Conservation (phyloP, 805 yeast species). For the Millerozyma miso region DNA sequence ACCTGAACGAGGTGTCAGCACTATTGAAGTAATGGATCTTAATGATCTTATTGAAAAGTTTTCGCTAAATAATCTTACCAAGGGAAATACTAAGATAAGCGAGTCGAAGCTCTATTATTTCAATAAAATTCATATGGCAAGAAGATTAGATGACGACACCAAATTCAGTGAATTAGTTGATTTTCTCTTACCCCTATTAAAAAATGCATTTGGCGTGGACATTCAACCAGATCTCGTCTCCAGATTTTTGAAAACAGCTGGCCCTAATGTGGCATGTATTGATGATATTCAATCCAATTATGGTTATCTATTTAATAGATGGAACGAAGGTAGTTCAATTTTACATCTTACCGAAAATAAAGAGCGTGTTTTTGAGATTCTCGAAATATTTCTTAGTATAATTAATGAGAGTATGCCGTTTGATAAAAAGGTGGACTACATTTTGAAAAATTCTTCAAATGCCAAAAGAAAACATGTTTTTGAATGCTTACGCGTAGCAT, state of each 20-base stretch:
- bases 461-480: constrained; percentile 42
- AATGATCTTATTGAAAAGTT: constrained; percentile 53
- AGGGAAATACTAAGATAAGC: constrained; percentile 91
- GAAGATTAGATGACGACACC: constrained; percentile 35
- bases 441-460: constrained; percentile 4
- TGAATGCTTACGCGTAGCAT: constrained; percentile 59
- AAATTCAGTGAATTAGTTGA: constrained; percentile 34
- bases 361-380: background rate
- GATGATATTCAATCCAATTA: constrained; percentile 48
- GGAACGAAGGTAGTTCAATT: constrained; percentile 18
- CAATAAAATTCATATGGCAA: constrained; percentile 64
- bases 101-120: constrained; percentile 69
- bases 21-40: constrained; percentile 50
- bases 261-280: constrained; percentile 48
- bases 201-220: background rate
- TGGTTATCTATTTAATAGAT: constrained; percentile 44
- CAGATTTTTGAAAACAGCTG: constrained; percentile 13
- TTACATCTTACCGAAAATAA: background rate
- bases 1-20: constrained; percentile 40
- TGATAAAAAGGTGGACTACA: constrained; percentile 1
- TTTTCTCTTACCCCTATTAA: constrained; percentile 19
- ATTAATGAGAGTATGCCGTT: constrained; percentile 5
- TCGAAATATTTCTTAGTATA: background rate
- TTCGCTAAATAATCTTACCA: constrained; percentile 70
- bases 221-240: constrained; percentile 9